Evolutionary conservation across 2,329 filamentous ascomycete genomes (phyloP).

Genomic region (Cladophialophora chaetospira): DNA sequence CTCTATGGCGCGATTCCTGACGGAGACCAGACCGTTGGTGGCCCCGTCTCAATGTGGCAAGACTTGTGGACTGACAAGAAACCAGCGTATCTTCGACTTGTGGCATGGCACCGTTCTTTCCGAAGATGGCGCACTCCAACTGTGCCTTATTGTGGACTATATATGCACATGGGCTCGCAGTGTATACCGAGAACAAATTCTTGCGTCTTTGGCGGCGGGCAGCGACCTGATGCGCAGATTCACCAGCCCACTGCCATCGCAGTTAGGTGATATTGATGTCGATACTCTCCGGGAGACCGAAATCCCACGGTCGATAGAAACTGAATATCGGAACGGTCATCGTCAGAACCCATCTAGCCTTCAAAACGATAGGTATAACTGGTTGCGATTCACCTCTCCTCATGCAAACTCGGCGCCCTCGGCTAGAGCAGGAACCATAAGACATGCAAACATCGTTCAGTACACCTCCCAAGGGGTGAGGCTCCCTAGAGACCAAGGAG

Average conservation of each 20-base stretch:
- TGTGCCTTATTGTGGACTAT: conserved; percentile 35
- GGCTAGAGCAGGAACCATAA: not conserved
- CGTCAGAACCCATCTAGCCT: too few relatives aligned
- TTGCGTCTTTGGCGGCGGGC: conserved; percentile 3
- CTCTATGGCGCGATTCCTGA: conserved; percentile 28
- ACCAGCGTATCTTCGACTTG: conserved; percentile 31
- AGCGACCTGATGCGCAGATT: not conserved
- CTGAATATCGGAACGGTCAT: too few relatives aligned
- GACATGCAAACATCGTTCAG: not conserved
- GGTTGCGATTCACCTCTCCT: not conserved
- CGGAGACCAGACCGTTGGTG: conserved; percentile 12
- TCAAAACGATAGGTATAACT: not conserved
- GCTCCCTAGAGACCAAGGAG: not conserved
- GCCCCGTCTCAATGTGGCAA: conserved; percentile 1
- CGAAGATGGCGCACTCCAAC: conserved; percentile 34
- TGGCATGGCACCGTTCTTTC: conserved; percentile 32
- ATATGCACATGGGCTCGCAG: conserved; percentile 37
- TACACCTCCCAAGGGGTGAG: not conserved
- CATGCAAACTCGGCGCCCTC: not conserved
- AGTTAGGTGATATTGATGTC: not conserved
- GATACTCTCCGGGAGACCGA: not conserved
- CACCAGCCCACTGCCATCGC: not conserved
- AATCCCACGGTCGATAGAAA: not conserved
- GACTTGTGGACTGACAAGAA: not conserved
- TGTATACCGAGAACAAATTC: conserved; percentile 25